These are phyloP conservation scores for Adansonia rubrostipa DNA, from an alignment of 441 rosid genomes.

Conservation along the genomic window DNA sequence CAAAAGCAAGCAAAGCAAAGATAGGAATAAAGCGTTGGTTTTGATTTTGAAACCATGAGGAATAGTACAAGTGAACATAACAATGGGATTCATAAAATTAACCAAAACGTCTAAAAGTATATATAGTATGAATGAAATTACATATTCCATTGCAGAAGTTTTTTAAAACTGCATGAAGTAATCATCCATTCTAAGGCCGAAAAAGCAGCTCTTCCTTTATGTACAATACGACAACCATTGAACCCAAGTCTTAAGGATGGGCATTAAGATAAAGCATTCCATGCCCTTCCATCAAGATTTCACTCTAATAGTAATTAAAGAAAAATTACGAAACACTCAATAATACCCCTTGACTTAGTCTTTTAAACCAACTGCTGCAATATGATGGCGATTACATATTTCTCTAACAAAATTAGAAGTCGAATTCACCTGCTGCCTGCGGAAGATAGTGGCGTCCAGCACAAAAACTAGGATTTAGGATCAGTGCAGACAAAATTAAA, in stretches of 20 bases:
- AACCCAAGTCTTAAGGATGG: conserved; percentile 32
- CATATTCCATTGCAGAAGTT: conserved; percentile 37
- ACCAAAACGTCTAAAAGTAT: conserved; percentile 22
- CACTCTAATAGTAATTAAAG: conserved; percentile 27
- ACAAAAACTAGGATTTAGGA: not conserved
- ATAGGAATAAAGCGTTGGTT: not conserved
- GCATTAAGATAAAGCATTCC: conserved; percentile 27
- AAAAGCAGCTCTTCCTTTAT: conserved; percentile 50
- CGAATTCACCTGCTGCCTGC: conserved; percentile 97
- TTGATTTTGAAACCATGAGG: not conserved
- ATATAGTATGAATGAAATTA: conserved; percentile 29
- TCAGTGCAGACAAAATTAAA: not conserved
- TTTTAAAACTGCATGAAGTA: conserved; percentile 32
- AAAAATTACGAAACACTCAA: conserved; percentile 35
- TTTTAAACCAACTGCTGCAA: conserved; percentile 26
- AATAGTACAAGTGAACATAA: too few relatives aligned
- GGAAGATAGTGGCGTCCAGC: conserved; percentile 5
- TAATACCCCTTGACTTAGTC: conserved; percentile 35
- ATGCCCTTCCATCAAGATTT: conserved; percentile 25
- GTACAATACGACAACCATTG: conserved; percentile 65
- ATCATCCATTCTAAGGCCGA: conserved; percentile 37
- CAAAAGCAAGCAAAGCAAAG: not conserved
- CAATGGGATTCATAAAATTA: not conserved
- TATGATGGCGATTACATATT: conserved; percentile 20
- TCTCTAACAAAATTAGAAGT: conserved; percentile 66